phyloP scores from a whole-genome alignment of 177 flowering plant species.

The Vitis hybrid region DNA sequence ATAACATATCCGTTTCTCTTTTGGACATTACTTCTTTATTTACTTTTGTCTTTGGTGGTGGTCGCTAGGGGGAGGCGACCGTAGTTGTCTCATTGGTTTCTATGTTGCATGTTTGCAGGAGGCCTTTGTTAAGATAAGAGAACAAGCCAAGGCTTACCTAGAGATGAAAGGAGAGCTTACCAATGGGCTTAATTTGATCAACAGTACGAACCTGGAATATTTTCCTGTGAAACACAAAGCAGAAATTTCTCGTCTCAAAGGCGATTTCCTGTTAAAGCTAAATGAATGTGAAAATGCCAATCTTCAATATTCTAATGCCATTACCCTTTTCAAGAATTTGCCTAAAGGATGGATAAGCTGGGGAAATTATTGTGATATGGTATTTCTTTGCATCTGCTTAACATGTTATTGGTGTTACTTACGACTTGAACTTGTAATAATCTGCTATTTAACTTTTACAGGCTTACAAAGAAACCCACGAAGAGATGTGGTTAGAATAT shows the following conservation, averaged over 20 bases:
- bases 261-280: slow-evolving; percentile 83
- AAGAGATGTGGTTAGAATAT: slow-evolving; percentile 94
- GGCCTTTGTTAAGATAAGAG: slow-evolving; percentile 95
- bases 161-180: slow-evolving; percentile 92
- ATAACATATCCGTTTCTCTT: not conserved
- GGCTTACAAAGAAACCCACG: slow-evolving; percentile 88
- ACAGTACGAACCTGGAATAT: slow-evolving; percentile 90
- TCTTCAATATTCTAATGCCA: slow-evolving; percentile 80
- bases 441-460: slow-evolving; percentile 24
- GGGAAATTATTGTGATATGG: slow-evolving; percentile 99
- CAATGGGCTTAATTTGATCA: slow-evolving; percentile 93
- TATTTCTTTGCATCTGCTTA: slow-evolving; percentile 23
- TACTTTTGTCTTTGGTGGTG: not conserved
- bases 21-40: not conserved
- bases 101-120: slow-evolving; percentile 58
- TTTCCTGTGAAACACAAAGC: slow-evolving; percentile 88
- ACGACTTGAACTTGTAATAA: slow-evolving; percentile 1
- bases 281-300: slow-evolving; percentile 89
- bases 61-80: not conserved
- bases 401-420: not conserved
- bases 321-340: slow-evolving; percentile 81
- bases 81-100: slow-evolving; percentile 7
- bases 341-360: slow-evolving; percentile 99
- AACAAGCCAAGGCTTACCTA: slow-evolving; percentile 95
- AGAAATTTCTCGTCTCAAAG: slow-evolving; percentile 88